Base-by-base conservation (phyloP, 208 protist species). In the Porcisia hertigi region DNA sequence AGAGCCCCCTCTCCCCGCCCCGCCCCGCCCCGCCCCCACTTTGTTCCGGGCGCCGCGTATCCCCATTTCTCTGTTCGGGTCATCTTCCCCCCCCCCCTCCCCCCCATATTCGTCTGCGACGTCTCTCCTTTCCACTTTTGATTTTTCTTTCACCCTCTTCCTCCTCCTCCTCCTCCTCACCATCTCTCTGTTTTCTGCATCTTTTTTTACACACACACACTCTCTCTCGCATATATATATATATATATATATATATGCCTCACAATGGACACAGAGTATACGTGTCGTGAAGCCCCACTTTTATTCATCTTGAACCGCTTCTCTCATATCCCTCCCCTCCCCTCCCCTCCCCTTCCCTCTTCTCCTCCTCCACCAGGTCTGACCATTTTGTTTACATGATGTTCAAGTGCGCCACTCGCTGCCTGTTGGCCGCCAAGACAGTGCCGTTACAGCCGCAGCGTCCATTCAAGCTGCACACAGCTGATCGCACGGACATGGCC, bases 381-480 rank as follows among this genome's bases (percentile, higher is more conserved):
- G 20, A 36, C 23, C 20, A 47, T 41, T n/a, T 43, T 25, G 3
- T 53, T 70, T 39, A 39, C 72, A 79, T 49, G 4, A 96, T 96
- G 90, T 82, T 94, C 69, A 89, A 87, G 76, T 86, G 77, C 58
- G 83, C 84, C 30, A 92, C 83, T 66, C 87, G 91, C 63, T 69
- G 75, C 73, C 80, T 94, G 52, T 75, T 92, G 80, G 89, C 86
- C 64, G 89, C 82, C 75, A 93, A 92, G 82, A 96, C 88, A 30
- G 67, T 95, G 49, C 57, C 84, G 43, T 85, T 97, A 65, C 88
- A 90, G 59, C 92, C 91, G 25, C 77, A 94, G 71, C 85, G 90
- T 30, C 82, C 88, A 45, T 97, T 95, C 81, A 87, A 90, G 79
- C 69, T 97, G 30, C 87, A 94, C 82, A 77, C 81, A 45, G 89